Conservation (phyloP, 2,329 filamentous ascomycete genomes). For the Nigrospora osmanthi region DNA sequence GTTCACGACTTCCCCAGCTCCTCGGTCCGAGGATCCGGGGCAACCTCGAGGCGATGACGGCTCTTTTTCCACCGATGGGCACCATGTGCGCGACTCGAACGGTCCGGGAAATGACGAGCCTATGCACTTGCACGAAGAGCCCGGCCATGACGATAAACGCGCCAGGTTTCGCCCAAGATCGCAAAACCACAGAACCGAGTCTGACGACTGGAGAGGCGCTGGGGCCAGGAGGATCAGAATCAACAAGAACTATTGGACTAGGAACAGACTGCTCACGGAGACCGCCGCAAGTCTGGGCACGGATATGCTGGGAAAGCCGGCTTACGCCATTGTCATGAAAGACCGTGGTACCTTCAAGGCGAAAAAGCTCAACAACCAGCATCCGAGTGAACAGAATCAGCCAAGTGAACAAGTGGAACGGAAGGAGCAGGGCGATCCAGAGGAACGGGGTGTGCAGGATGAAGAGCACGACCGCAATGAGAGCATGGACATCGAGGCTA, state of each 20-base stretch:
- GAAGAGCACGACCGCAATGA: not conserved
- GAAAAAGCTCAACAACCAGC: not conserved
- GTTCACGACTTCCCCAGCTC: not conserved
- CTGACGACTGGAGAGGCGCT: not conserved
- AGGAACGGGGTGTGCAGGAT: too few relatives aligned
- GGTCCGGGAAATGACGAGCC: too few relatives aligned
- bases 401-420: not conserved
- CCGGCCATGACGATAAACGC: too few relatives aligned
- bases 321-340: constrained; percentile 39
- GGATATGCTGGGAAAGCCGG: constrained; percentile 28
- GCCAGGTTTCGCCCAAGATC: too few relatives aligned
- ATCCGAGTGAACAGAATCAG: constrained; percentile 9
- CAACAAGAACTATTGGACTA: constrained; percentile 11
- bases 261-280: constrained; percentile 17
- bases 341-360: constrained; percentile 16
- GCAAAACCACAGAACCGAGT: too few relatives aligned
- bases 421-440: too few relatives aligned
- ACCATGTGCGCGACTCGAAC: too few relatives aligned
- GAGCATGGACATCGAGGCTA: constrained; percentile 20
- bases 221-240: constrained; percentile 4
- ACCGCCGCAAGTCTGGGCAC: constrained; percentile 14
- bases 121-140: too few relatives aligned
- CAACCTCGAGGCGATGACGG: too few relatives aligned
- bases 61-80: too few relatives aligned
- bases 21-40: too few relatives aligned